phyloP scores from a whole-genome alignment of 2,329 filamentous ascomycete genomes.

The Aspergillus fructus region DNA sequence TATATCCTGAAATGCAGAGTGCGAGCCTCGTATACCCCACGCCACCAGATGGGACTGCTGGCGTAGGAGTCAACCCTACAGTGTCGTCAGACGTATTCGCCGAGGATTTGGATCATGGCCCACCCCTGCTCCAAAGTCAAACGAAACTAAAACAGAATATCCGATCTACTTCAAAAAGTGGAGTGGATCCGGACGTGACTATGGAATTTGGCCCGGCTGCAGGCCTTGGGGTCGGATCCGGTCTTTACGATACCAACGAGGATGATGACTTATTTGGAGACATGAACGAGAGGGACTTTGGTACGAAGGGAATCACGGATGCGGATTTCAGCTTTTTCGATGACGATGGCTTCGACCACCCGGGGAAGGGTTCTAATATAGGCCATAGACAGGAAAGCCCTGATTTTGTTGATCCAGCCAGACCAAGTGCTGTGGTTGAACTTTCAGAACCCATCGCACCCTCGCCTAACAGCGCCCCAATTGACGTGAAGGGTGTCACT shows the following conservation, averaged over 20 bases:
- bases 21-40: slow-evolving; percentile 53
- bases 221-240: slow-evolving; percentile 35
- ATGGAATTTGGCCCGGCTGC: slow-evolving; percentile 26
- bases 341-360: slow-evolving; percentile 43
- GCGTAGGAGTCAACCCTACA: slow-evolving; percentile 28
- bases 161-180: slow-evolving; percentile 12
- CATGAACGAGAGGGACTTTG: slow-evolving; percentile 55
- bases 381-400: slow-evolving; percentile 16
- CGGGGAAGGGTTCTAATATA: slow-evolving; percentile 17
- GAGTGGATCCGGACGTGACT: slow-evolving; percentile 19
- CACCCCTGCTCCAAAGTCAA: slow-evolving; percentile 18
- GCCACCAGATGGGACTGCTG: slow-evolving; percentile 50
- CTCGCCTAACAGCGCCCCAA: not conserved
- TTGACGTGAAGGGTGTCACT: not conserved
- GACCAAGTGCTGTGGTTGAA: slow-evolving; percentile 14
- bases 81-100: slow-evolving; percentile 14
- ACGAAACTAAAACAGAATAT: slow-evolving; percentile 15
- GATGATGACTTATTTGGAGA: slow-evolving; percentile 61
- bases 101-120: slow-evolving; percentile 28
- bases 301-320: slow-evolving; percentile 57
- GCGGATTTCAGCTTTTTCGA: slow-evolving; percentile 67
- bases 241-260: slow-evolving; percentile 42
- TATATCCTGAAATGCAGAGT: slow-evolving; percentile 41
- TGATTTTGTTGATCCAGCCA: slow-evolving; percentile 14
- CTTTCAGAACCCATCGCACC: slow-evolving; percentile 9